phyloP scores from a whole-genome alignment of 2,329 filamentous ascomycete genomes.

The Sporothrix schenckii region DNA sequence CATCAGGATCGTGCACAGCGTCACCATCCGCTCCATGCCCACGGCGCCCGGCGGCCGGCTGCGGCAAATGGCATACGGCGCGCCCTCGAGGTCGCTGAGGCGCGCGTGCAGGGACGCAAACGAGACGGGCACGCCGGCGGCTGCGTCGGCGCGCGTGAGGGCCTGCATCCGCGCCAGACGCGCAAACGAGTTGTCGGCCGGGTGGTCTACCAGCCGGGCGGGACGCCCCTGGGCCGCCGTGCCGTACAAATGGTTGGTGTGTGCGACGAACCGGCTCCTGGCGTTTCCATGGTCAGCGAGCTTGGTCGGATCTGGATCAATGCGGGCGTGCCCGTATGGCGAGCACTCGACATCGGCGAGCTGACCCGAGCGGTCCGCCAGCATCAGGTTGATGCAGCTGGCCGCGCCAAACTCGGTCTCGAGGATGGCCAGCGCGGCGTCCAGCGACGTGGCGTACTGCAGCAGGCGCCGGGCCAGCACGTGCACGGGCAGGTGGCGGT shows the following conservation, averaged over 20 bases:
- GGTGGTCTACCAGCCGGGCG: constrained; percentile 5
- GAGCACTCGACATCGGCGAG: constrained; percentile 28
- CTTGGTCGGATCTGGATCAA: neutral
- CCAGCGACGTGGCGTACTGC: constrained; percentile 2
- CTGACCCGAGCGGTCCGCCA: constrained; percentile 20
- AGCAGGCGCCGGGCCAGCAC: constrained; percentile 19
- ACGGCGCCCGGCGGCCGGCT: neutral
- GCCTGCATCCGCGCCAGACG: constrained; percentile 24
- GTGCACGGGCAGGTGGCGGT: constrained; percentile 27
- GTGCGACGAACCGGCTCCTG: neutral
- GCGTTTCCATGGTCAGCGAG: neutral
- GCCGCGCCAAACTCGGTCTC: neutral
- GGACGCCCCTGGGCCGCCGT: constrained; percentile 5
- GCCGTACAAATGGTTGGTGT: constrained; percentile 29
- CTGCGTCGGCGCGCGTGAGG: neutral
- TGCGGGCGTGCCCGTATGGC: constrained; percentile 19
- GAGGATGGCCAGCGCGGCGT: neutral
- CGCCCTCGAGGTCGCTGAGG: constrained; percentile 23
- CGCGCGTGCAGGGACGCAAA: constrained; percentile 12
- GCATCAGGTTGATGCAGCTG: constrained; percentile 23
- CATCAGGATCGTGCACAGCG: constrained; percentile 29
- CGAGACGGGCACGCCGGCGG: neutral
- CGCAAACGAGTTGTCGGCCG: constrained; percentile 26
- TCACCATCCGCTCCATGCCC: constrained; percentile 29
- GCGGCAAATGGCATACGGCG: constrained; percentile 27